Percentiles rank a stretch among this genome's conserved stretches.
Evolutionary conservation across 176 grass and related monocot species (phyloP).

Genomic region (Thalia dealbata): DNA sequence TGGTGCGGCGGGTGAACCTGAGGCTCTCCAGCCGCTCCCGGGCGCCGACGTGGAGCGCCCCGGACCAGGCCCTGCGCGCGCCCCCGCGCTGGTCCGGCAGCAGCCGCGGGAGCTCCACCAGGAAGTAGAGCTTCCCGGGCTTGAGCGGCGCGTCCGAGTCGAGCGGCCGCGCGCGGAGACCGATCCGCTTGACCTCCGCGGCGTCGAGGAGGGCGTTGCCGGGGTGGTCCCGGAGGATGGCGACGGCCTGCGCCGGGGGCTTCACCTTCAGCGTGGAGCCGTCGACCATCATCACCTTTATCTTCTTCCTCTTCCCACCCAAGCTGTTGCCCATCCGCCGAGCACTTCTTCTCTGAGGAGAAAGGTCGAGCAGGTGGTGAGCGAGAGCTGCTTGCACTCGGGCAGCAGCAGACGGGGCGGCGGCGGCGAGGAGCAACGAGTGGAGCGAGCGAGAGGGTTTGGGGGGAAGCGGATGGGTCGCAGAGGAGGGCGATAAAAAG

Average conservation of each 20-base stretch:
- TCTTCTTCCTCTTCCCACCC: conserved; percentile 34
- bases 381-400: neutral
- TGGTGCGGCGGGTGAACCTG: conserved; percentile 68
- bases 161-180: conserved; percentile 51
- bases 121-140: conserved; percentile 85
- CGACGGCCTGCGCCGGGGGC: conserved; percentile 30
- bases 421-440: neutral
- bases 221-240: conserved; percentile 56
- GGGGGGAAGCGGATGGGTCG: neutral
- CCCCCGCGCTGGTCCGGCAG: conserved; percentile 7
- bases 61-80: conserved; percentile 65
- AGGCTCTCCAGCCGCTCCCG: conserved; percentile 82
- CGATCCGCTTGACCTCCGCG: conserved; percentile 64
- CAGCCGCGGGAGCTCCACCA: conserved; percentile 51
- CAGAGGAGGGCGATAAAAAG: no score
- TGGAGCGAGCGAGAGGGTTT: neutral
- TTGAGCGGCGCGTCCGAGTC: conserved; percentile 64
- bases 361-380: no score
- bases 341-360: no score
- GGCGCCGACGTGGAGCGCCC: conserved; percentile 64
- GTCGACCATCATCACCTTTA: conserved; percentile 98
- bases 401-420: neutral
- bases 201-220: conserved; percentile 69
- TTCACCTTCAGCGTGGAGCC: conserved; percentile 66
- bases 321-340: conserved; percentile 66